phyloP scores from a whole-genome alignment of 1,284 basidiomycete species.

The Austroboletus novae-zelandiae region DNA sequence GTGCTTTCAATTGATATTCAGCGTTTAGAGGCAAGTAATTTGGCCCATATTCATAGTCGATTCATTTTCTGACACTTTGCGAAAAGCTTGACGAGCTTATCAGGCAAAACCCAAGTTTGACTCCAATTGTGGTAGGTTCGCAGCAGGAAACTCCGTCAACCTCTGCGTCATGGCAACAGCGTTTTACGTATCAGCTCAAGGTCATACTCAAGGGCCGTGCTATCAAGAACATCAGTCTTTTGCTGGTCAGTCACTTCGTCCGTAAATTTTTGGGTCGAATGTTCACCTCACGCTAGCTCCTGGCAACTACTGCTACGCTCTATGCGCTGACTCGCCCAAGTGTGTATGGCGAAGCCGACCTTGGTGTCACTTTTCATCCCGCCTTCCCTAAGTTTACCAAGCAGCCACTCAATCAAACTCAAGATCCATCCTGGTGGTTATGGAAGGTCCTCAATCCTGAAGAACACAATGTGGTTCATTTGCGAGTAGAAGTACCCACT shows the following conservation, averaged over 20 bases:
- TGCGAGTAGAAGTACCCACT: constrained; percentile 78
- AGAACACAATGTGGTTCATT: constrained; percentile 67
- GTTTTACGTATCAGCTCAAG: constrained; percentile 42
- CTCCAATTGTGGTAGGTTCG: constrained; percentile 36
- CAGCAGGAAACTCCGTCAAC: constrained; percentile 32
- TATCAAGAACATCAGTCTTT: constrained; percentile 75
- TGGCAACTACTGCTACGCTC: constrained; percentile 69
- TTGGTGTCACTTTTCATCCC: constrained; percentile 19
- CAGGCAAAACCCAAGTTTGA: constrained; percentile 57
- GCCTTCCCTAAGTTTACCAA: constrained; percentile 38
- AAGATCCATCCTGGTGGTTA: constrained; percentile 58
- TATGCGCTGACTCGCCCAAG: constrained; percentile 66
- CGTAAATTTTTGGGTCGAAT: constrained; percentile 3
- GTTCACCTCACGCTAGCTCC: constrained; percentile 45
- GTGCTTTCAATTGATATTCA: constrained; percentile 90
- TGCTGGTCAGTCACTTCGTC: constrained; percentile 54
- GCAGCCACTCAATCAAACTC: constrained; percentile 27
- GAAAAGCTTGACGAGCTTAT: constrained; percentile 73
- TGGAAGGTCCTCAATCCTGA: constrained; percentile 84
- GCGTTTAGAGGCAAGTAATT: constrained; percentile 66
- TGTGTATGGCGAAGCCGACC: constrained; percentile 37
- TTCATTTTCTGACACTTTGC: constrained; percentile 13
- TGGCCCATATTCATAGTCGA: constrained; percentile 4
- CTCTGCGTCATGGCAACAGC: constrained; percentile 44
- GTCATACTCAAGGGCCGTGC: constrained; percentile 68